Evolutionary conservation across 1,139 yeast genomes (phyloP), one percentile per base, ranked within the genome.

Genomic region (Spathaspora sp.): DNA sequence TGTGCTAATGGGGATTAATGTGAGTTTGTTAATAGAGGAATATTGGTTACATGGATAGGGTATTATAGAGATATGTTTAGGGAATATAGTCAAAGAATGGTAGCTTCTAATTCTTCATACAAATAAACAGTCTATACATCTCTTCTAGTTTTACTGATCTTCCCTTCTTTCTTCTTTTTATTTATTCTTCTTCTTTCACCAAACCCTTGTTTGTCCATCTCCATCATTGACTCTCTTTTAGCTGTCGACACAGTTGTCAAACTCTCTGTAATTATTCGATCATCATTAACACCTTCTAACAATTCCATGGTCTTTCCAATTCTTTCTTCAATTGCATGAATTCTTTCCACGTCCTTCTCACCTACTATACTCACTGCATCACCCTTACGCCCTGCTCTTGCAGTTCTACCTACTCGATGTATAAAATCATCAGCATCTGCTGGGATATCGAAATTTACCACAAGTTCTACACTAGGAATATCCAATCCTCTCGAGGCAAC

Each of bases 341-440:
- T 79, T 57, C 98, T 77, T 24, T 76, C 78, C 15, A 93, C 85
- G 59, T 93, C 99, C 49, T 86, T 82, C 57, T 91, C 97, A 1
- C 96, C 81, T 5, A 93, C 86, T 49, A 93, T 76, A 11, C 95
- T 81, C 3, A 74, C 64, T 4, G 79, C 68, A 45, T 70, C 72
- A 54, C 80, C 80, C 46, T 73, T 71, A 58, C 95, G 77, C 5
- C 98, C 98, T 3, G 99, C 99, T 78, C 99, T 87, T n/a, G 99
- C 99, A 16, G 99, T 93, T 82, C 99, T 89, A 77, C 99, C 99
- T n/a, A 91, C 96, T 64, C 99, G 77, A 69, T 93, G 99, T 48
- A 93, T 89, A 59, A 87, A 95, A 63, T 91, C 97, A 63, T 93
- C 98, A 0, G 99, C 91, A 63, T 93, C 97, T 4, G 95, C 90